These are phyloP conservation scores for Cetraspora pellucida DNA, from an alignment of 192 early-diverging fungal genomes.

Conservation along the genomic window DNA sequence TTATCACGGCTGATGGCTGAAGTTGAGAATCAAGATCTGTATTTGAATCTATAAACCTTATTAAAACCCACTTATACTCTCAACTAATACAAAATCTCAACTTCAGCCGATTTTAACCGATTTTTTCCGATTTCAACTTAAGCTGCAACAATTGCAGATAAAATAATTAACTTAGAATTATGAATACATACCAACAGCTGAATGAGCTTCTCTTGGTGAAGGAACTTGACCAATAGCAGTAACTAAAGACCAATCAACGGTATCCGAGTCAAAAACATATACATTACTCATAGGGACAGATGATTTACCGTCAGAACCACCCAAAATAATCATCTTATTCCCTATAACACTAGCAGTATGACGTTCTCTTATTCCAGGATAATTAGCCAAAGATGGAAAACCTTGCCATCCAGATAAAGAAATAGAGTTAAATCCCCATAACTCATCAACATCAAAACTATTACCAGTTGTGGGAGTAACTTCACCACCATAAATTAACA, in stretches of 20 bases:
- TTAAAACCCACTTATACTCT: no score
- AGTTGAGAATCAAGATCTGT: no score
- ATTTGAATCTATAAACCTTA: no score
- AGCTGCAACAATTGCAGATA: no score
- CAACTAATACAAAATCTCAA: no score
- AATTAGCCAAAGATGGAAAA: not conserved
- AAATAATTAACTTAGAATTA: no score
- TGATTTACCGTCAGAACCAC: not conserved
- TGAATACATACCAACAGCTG: slow-evolving; percentile 31
- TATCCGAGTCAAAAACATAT: slow-evolving; percentile 32
- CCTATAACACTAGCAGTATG: slow-evolving; percentile 17
- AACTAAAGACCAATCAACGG: not conserved
- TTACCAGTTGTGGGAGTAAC: not conserved
- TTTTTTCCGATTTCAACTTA: no score
- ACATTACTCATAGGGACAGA: not conserved
- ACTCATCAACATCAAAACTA: not conserved
- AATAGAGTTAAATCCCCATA: slow-evolving; percentile 2
- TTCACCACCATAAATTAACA: slow-evolving; percentile 26
- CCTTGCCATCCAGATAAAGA: not conserved
- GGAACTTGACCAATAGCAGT: slow-evolving; percentile 26
- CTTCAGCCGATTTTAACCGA: no score
- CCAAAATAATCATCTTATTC: slow-evolving; percentile 10
- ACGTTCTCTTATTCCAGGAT: not conserved
- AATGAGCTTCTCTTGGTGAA: slow-evolving; percentile 27
- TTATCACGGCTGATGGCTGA: no score